phyloP scores from a whole-genome alignment of 352 stramenopile genomes.

The Proteromonas lacertae region DNA sequence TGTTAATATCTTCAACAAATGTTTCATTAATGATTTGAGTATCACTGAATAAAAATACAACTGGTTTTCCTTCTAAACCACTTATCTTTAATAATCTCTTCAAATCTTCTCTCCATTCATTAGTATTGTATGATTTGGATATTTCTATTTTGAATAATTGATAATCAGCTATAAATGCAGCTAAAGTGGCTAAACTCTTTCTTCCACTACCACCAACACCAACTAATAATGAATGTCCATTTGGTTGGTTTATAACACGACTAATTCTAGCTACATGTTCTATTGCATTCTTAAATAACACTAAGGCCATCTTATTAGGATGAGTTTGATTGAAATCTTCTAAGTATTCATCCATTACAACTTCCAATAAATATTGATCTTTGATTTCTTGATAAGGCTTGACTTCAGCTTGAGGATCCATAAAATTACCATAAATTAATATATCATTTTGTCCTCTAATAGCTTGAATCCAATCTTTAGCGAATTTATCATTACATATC shows the following conservation, averaged over 20 bases:
- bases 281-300: conserved; percentile 68
- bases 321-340: conserved; percentile 47
- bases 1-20: no score
- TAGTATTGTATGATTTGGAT: conserved; percentile 54
- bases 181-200: conserved; percentile 50
- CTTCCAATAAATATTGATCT: conserved; percentile 38
- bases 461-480: no score
- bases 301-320: conserved; percentile 71
- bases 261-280: conserved; percentile 62
- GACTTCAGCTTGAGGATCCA: conserved; percentile 1
- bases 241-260: conserved; percentile 49
- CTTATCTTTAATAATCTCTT: no score
- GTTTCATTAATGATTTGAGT: conserved; percentile 56
- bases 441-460: conserved; percentile 40
- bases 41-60: conserved; percentile 55
- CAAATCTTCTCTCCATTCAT: conserved; percentile 56
- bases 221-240: conserved; percentile 48
- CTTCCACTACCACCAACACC: conserved; percentile 48
- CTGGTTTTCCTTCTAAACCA: conserved; percentile 56
- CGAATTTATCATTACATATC: no score
- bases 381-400: conserved; percentile 31
- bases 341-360: conserved; percentile 54
- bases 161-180: conserved; percentile 61
- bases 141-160: conserved; percentile 58
- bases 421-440: conserved; percentile 56